Evolutionary conservation across 306 rosid species (phyloP).

Genomic region (Abrus precatorius): DNA sequence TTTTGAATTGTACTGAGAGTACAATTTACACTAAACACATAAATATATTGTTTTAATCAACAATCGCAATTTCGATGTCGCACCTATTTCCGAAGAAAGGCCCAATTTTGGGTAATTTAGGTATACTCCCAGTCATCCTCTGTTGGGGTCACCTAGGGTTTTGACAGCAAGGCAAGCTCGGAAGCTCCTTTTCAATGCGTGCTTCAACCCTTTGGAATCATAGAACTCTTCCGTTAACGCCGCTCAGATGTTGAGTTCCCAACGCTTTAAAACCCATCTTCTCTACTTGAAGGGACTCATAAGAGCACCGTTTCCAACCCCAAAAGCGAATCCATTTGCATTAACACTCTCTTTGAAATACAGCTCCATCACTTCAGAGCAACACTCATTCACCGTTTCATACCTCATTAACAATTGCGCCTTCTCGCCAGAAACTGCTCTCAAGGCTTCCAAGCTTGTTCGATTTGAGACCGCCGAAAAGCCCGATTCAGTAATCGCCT

Average conservation of each 20-base stretch:
- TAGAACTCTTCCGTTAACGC: no score
- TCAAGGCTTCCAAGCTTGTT: slow-evolving; percentile 36
- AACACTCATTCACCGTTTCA: slow-evolving; percentile 46
- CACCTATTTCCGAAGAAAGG: no score
- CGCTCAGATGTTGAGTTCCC: neutral
- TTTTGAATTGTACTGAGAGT: no score
- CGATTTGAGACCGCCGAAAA: slow-evolving; percentile 44
- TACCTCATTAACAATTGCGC: slow-evolving; percentile 51
- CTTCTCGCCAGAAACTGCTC: slow-evolving; percentile 51
- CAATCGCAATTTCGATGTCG: no score
- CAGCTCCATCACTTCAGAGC: neutral
- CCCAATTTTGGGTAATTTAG: no score
- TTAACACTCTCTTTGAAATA: neutral
- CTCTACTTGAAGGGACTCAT: neutral
- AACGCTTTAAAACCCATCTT: neutral
- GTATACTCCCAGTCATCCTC: no score
- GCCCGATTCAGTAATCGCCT: slow-evolving; percentile 45
- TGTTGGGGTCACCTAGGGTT: no score
- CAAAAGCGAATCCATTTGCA: neutral
- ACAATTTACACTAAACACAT: no score
- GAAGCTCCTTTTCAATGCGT: no score
- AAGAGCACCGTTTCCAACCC: neutral
- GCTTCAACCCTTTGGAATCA: no score
- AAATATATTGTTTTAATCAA: no score
- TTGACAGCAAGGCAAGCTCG: no score